Evolutionary conservation across 768 basidiomycete species (phyloP).

Genomic region (Termitomyces sp.): DNA sequence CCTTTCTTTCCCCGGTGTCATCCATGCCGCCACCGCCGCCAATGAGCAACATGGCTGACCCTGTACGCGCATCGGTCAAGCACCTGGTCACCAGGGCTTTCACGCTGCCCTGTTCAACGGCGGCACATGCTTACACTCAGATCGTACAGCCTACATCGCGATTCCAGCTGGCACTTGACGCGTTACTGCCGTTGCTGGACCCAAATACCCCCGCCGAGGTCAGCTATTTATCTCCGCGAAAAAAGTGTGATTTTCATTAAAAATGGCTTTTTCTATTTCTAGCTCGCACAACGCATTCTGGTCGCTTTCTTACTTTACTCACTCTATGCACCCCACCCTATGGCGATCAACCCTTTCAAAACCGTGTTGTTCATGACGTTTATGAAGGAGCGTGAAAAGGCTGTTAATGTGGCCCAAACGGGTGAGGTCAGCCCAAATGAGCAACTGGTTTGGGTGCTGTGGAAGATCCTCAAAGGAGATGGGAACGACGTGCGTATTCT

Average conservation of each 20-base stretch:
- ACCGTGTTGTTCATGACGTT: constrained; percentile 68
- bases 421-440: constrained; percentile 60
- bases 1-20: constrained; percentile 21
- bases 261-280: constrained; percentile 7
- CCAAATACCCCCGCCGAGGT: constrained; percentile 52
- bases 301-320: constrained; percentile 79
- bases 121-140: constrained; percentile 70
- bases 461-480: constrained; percentile 83
- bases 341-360: constrained; percentile 79
- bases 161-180: constrained; percentile 83
- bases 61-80: constrained; percentile 59
- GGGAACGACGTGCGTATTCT: constrained; percentile 64
- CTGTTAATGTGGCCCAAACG: constrained; percentile 45
- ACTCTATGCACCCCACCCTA: constrained; percentile 76
- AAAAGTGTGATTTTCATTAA: constrained; percentile 2
- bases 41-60: constrained; percentile 32
- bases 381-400: constrained; percentile 61
- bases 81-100: constrained; percentile 66
- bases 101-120: constrained; percentile 72
- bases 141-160: constrained; percentile 73
- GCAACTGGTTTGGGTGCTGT: constrained; percentile 81
- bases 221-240: constrained; percentile 10
- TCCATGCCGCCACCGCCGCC: constrained; percentile 14
- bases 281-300: constrained; percentile 74
- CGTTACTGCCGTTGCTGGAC: constrained; percentile 71